Base-by-base conservation (phyloP, 2,329 filamentous ascomycete species). In the Penicillium sp. region DNA sequence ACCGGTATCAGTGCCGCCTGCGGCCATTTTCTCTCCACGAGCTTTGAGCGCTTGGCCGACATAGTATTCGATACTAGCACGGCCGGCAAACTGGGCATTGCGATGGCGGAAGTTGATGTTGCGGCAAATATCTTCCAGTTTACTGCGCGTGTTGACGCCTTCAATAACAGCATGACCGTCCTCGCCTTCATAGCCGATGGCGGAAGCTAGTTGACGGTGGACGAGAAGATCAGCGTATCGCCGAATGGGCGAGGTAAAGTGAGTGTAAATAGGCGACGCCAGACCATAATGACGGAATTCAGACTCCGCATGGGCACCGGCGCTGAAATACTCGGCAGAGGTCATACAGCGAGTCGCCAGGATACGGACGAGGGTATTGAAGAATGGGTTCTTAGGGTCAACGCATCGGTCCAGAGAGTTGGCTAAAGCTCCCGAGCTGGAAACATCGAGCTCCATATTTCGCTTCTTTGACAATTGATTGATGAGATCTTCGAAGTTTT, bases 321-420 rank as follows among this genome's bases (percentile, higher is more conserved):
- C 85, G 68, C 85, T 92, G 68, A 98, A 98, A 69, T 98, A 98
- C 67, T 98, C 92, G 45, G 92, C 92, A 37, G 87, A 92, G 74
- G 95, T 95, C 92, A 98, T 98, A 76, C 92, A 98, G 14, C 92
- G 83, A 6, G 92, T 98, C 7, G 92, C 92, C 71, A 98, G 85
- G 67, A 98, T 95, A 60, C 92, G 86, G 52, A 98, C 83, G 15
- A 98, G 79, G 2, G 90, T 98, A 74, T 98, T 98, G 77, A 98
- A 96, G 72, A 95, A 98, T 17, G 90, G 87, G 55, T 96, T 85
- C 7, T 71, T 61, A 0, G 80, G 67, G 57, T 95, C 89, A 32
- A 83, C 74, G 61, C 92, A 98, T 22, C 68, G 71, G 64, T 98
- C 92, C 1, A 98, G 77, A 12, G 87, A 94, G 64, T 93, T 87